Evolutionary conservation across 305 asterid species (phyloP), one percentile per base, ranked within the genome.

Genomic region (Solanum hybrid): DNA sequence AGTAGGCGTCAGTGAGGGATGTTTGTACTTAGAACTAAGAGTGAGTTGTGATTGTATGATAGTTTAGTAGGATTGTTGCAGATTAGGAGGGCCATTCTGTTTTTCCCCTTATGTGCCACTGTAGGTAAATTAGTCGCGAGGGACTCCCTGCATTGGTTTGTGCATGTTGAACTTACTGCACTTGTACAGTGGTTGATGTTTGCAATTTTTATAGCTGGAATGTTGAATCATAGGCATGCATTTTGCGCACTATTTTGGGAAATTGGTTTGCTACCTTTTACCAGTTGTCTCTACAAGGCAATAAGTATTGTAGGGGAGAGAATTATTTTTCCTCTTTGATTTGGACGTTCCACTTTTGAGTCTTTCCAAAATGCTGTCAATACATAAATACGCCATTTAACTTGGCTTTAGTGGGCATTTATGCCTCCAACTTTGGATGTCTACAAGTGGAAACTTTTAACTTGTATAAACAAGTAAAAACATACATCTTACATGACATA

Each of bases 41-140:
- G 89, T 29, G 70, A 73, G 31, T 91, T 89, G 83, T 90, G 92
- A 91, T 90, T 91, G 90, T 41, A 92, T 88, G 90, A 84, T 90
- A 73, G 91, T 89, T 89, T 88, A 87, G 82, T 78, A 79, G 91
- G 85, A 39, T 83, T 88, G 86, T 88, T 89, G 89, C 39, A 84
- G 15, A 41, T 86, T 39, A 81, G 73, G 90, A 83, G 90, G 75
- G 31, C 33, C n/a, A 32, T 78, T 61, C 24, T 12, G 75, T 76
- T 87, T 72, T 61, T 14, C 57, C 89, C 22, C 20, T 91, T 85
- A 34, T 76, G 57, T 41, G 70, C 24, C 51, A 36, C 38, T 88
- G 90, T 88, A 41, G 86, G 86, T 78, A 77, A 39, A 79, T 41
- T 65, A 77, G 72, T 45, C 34, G 45, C 1, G 70, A 76, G 87